Conservation (phyloP, 164 flowering plant genomes). For the Dillenia turbinata region DNA sequence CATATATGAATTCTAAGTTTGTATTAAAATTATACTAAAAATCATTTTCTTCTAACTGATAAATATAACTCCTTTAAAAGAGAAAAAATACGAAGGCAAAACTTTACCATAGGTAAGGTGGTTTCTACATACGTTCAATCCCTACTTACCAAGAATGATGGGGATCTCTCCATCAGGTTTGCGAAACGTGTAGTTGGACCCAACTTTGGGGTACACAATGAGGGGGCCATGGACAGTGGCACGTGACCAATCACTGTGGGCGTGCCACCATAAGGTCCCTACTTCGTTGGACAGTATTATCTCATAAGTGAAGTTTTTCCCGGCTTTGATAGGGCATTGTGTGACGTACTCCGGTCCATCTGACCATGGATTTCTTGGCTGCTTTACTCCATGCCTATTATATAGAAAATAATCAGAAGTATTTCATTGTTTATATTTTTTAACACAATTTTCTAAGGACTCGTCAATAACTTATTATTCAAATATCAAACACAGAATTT, state of each 20-base stretch:
- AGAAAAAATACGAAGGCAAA: neutral
- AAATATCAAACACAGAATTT: too few relatives aligned
- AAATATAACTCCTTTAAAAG: neutral
- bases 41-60: neutral
- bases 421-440: neutral
- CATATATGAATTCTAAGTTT: neutral
- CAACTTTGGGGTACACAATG: slow-evolving; percentile 2
- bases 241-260: slow-evolving; percentile 25
- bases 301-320: slow-evolving; percentile 11
- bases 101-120: neutral
- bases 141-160: slow-evolving; percentile 16
- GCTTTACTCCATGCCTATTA: slow-evolving; percentile 29
- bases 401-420: neutral
- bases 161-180: slow-evolving; percentile 13
- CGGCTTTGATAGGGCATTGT: slow-evolving; percentile 29
- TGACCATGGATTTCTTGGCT: slow-evolving; percentile 30
- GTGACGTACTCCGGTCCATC: slow-evolving; percentile 32
- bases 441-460: neutral
- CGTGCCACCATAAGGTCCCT: slow-evolving; percentile 31
- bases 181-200: slow-evolving; percentile 14
- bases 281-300: slow-evolving; percentile 16
- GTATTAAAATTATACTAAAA: neutral
- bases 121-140: neutral
- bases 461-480: neutral
- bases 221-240: slow-evolving; percentile 26